These are phyloP conservation scores for Chlamydomonas sphaeroides DNA, from an alignment of 139 green algal genomes.

Conservation along the genomic window DNA sequence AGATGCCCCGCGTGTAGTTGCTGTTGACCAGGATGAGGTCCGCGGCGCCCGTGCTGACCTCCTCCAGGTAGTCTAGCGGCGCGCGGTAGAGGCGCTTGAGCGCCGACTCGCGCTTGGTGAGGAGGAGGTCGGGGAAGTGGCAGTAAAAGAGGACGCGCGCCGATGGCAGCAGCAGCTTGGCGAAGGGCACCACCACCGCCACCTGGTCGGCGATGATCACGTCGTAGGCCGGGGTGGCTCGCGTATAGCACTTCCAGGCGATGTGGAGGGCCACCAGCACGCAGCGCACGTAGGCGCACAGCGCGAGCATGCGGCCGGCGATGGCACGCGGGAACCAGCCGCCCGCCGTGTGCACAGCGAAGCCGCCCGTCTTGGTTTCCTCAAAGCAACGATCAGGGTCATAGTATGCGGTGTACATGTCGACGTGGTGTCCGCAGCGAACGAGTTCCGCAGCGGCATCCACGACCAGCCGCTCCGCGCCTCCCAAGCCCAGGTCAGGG, in stretches of 20 bases:
- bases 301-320: constrained; percentile 67
- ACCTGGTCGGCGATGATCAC: constrained; percentile 88
- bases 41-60: constrained; percentile 82
- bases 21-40: constrained; percentile 94
- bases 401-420: constrained; percentile 94
- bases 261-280: constrained; percentile 74
- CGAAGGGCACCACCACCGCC: constrained; percentile 79
- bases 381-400: constrained; percentile 88
- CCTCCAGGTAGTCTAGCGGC: constrained; percentile 88
- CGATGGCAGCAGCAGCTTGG: constrained; percentile 67
- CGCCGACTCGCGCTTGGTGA: constrained; percentile 62
- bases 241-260: constrained; percentile 51
- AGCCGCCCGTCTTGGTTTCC: constrained; percentile 85
- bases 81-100: constrained; percentile 35
- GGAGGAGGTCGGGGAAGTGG: constrained; percentile 97
- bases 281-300: constrained; percentile 92
- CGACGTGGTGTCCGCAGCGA: constrained; percentile 77
- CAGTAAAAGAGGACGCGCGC: constrained; percentile 95
- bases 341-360: constrained; percentile 81
- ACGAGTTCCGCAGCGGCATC: constrained; percentile 92
- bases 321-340: constrained; percentile 90
- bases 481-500: constrained; percentile 92
- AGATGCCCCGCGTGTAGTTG: constrained; percentile 87
- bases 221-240: constrained; percentile 67
- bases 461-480: constrained; percentile 96